Evolutionary conservation across 2,329 filamentous ascomycete species (phyloP), one percentile per base, ranked within the genome.

Genomic region (Mycosphaerella sp.): DNA sequence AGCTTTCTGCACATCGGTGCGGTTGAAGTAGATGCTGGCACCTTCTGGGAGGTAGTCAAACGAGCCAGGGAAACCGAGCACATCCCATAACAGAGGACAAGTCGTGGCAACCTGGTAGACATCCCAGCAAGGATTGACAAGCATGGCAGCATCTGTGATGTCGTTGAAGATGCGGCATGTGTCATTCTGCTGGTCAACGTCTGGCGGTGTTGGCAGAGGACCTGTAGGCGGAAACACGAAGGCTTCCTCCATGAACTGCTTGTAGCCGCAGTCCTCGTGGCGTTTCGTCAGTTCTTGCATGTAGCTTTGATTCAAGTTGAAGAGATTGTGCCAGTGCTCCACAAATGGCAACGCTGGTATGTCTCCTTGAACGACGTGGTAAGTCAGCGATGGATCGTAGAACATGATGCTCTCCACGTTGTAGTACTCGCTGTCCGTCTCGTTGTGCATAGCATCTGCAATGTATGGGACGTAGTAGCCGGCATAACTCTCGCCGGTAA

Each of bases 81-180:
- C 80, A 54, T 89, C 83, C 78, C 81, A 88, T 1, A 80, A 73
- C 2, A 83, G 60, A 0, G 88, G 88, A 66, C 88, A 93, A 10
- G 83, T 86, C 3, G 81, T 83, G 2, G 80, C 80, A 11, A 92
- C 79, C 48, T 86, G 80, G 71, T 92, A 93, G 9, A 87, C 74
- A 67, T 89, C 82, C 71, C 86, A 95, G 74, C 89, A 93, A 0
- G 88, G 88, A 71, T 93, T 93, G 34, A 81, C 69, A 1, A 73
- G 65, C 4, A 74, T 58, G 6, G 78, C 78, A 31, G 81, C 84
- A 0, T 74, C 60, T 62, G 73, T 74, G 31, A 87, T 78, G 21
- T 78, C 72, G 54, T 77, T 68, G 61, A 63, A 68, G 17, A 69
- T 51, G 6, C 57, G 53, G 66, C 87, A 91, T 3, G 74, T 77